Conservation (phyloP, 768 basidiomycete genomes). For the Clitopilus passeckerianus region DNA sequence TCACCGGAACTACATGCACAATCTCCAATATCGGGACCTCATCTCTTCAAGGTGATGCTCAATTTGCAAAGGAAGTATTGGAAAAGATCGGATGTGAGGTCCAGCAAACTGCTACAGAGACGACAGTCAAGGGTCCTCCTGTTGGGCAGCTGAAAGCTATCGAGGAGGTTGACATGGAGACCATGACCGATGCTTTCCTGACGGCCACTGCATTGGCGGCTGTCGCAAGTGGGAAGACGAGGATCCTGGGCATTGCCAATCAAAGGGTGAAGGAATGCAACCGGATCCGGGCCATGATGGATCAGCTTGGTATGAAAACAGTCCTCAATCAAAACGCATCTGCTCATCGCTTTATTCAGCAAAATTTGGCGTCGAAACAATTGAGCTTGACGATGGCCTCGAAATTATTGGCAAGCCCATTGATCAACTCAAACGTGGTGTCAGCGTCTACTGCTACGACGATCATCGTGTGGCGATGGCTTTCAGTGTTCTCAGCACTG, state of each 20-base stretch:
- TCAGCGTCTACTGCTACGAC: conserved; percentile 91
- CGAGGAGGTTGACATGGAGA: conserved; percentile 93
- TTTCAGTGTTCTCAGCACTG: conserved; percentile 81
- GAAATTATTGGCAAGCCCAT: conserved; percentile 80
- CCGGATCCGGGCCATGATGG: conserved; percentile 94
- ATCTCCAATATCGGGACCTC: conserved; percentile 86
- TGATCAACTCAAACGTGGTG: conserved; percentile 57
- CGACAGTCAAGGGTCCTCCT: conserved; percentile 89
- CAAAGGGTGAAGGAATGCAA: conserved; percentile 99
- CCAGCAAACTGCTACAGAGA: conserved; percentile 80
- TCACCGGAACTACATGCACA: conserved; percentile 95
- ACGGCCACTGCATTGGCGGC: conserved; percentile 92
- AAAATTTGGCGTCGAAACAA: conserved; percentile 92
- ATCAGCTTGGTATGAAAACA: conserved; percentile 73
- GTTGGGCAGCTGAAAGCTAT: conserved; percentile 76
- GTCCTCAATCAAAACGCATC: neutral
- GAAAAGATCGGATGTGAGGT: conserved; percentile 95
- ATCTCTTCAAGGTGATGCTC: conserved; percentile 95
- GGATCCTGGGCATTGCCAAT: conserved; percentile 94
- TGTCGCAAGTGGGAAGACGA: conserved; percentile 64
- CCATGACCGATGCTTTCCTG: conserved; percentile 99
- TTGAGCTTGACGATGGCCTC: conserved; percentile 90
- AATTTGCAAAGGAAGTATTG: conserved; percentile 89
- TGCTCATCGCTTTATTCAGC: conserved; percentile 35
- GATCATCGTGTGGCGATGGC: conserved; percentile 99